phyloP scores from a whole-genome alignment of 2,329 filamentous ascomycete genomes.

The Simplicillium sp. region DNA sequence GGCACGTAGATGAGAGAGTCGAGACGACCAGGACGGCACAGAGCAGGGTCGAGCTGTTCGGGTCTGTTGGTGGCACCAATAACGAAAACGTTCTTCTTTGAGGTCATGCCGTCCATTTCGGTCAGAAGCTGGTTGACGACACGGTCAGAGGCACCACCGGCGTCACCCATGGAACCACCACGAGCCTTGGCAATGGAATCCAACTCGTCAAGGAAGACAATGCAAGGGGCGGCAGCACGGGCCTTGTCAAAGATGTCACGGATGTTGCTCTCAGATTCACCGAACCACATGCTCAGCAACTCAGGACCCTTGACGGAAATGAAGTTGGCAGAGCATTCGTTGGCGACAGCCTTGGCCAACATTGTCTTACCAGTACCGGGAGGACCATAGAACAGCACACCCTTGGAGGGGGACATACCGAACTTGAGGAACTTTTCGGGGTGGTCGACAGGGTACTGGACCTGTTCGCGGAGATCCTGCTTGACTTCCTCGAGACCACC shows the following conservation, averaged over 20 bases:
- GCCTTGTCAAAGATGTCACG: slow-evolving; percentile 99
- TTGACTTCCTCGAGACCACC: slow-evolving; percentile 97
- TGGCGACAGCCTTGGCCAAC: slow-evolving; percentile 98
- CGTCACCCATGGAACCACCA: slow-evolving; percentile 92
- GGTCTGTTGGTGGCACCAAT: slow-evolving; percentile 98
- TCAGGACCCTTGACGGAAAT: slow-evolving; percentile 97
- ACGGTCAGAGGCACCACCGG: slow-evolving; percentile 96
- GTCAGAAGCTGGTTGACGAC: slow-evolving; percentile 99
- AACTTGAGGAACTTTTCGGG: slow-evolving; percentile 99
- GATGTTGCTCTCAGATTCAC: slow-evolving; percentile 99
- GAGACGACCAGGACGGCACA: slow-evolving; percentile 96
- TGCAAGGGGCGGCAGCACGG: slow-evolving; percentile 91
- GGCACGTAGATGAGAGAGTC: slow-evolving; percentile 98
- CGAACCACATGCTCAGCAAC: slow-evolving; percentile 99
- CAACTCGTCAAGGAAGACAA: slow-evolving; percentile 97
- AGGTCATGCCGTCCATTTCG: slow-evolving; percentile 99
- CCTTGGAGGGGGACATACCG: slow-evolving; percentile 90
- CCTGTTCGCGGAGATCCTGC: slow-evolving; percentile 97
- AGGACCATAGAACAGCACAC: slow-evolving; percentile 97
- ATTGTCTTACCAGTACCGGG: slow-evolving; percentile 99
- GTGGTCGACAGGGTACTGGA: slow-evolving; percentile 98
- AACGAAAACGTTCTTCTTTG: slow-evolving; percentile 99
- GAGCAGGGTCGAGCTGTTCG: slow-evolving; percentile 94
- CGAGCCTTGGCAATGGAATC: slow-evolving; percentile 99
- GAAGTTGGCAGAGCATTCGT: slow-evolving; percentile 99